Evolutionary conservation across 2,329 filamentous ascomycete genomes (phyloP), one percentile per base, ranked within the genome.

Genomic region (Blumeria hordei): DNA sequence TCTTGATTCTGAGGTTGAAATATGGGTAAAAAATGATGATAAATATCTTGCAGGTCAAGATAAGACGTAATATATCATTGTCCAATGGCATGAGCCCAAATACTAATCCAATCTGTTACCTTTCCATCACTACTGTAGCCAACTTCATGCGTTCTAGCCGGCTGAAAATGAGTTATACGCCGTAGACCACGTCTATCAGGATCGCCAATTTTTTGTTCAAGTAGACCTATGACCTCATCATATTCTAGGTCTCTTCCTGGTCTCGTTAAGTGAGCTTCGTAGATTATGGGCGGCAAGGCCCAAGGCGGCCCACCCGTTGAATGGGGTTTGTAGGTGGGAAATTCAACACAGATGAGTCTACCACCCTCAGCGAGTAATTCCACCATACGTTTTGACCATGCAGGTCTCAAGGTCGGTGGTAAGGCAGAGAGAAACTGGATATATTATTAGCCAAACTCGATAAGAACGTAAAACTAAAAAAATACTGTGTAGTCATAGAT

Each of bases 291-390:
- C 11, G 77, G 75, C 43, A 85, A 68, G 7, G 80, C 78, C 73
- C 77, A 88, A 1, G 87, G 86, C 11, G 87, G 86, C 0, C 87
- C 86, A 9, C 73, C 73, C 9, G 74, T 71, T 10, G 71, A 71
- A 9, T 81, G 74, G 44, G 77, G 72, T 65, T 88, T 92, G 58
- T 77, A 74, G 0, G 81, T 78, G 9, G 87, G 87, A 65, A 83
- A 93, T 65, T 94, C 86, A 58, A 94, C 74, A 67, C 78, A 81
- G 54, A 81, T 64, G 32, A 82, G 68, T 39, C 72, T 69, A 21
- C 77, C 76, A 60, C 64, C 62, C 6, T 70, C 69, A 18, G 67
- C 60, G 34, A 81, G 68, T 41, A 81, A 69, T 41, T 72, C 64
- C 12, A 67, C 61, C 66, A 76, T 74, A 55, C 75, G 69, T 55